A percentile compares a stretch with the other conserved stretches of the same genome.
These are phyloP conservation scores for Pythium vanterpoolii DNA, from an alignment of 352 stramenopile genomes.

Conservation along the genomic window DNA sequence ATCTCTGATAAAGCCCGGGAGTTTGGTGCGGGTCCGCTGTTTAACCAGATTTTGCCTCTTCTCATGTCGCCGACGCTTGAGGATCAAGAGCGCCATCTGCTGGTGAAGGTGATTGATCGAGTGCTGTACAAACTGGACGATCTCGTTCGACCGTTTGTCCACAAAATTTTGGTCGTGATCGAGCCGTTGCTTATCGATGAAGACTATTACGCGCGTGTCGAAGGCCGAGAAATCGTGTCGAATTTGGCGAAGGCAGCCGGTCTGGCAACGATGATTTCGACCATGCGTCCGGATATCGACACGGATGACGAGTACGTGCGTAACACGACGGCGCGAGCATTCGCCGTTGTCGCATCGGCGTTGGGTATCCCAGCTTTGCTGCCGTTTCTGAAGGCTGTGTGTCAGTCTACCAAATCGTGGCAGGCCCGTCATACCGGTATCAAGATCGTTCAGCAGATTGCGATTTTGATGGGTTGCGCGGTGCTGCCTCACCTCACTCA, in stretches of 20 bases:
- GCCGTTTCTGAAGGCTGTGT: constrained; percentile 99
- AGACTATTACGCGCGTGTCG: constrained; percentile 99
- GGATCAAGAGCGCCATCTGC: constrained; percentile 98
- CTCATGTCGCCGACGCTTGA: constrained; percentile 98
- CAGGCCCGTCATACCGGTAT: constrained; percentile 99
- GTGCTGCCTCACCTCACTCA: constrained; percentile 97
- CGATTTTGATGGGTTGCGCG: constrained; percentile 97
- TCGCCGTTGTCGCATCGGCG: constrained; percentile 98
- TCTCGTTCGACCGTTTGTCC: constrained; percentile 97
- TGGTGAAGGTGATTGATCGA: constrained; percentile 99
- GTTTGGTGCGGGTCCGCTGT: constrained; percentile 96
- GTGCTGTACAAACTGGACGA: constrained; percentile 99
- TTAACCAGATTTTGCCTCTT: constrained; percentile 99
- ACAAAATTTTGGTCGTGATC: constrained; percentile 99
- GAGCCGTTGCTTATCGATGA: constrained; percentile 99
- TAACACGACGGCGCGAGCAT: constrained; percentile 97
- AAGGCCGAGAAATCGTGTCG: constrained; percentile 99
- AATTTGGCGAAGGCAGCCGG: constrained; percentile 99
- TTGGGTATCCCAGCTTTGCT: constrained; percentile 96
- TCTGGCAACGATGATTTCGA: constrained; percentile 99
- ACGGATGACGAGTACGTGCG: constrained; percentile 98
- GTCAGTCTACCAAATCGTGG: constrained; percentile 97
- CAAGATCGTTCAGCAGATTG: constrained; percentile 99
- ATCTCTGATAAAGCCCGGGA: constrained; percentile 97
- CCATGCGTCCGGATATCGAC: constrained; percentile 99